phyloP scores from a whole-genome alignment of 2,329 filamentous ascomycete genomes.

The Cytospora leucostoma region DNA sequence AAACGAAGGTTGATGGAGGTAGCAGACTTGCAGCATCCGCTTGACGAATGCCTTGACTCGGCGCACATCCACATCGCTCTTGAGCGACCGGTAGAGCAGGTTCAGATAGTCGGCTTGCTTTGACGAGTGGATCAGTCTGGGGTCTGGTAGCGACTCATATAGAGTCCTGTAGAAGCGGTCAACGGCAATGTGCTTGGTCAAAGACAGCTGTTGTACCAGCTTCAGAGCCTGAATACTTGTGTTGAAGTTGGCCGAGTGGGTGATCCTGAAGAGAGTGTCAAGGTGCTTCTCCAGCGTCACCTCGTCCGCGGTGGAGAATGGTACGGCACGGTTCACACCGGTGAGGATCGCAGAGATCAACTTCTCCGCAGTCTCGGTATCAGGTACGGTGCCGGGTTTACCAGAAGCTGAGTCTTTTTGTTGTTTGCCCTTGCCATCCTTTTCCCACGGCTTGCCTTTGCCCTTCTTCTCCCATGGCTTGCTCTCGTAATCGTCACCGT shows the following conservation, averaged over 20 bases:
- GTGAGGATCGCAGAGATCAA: constrained; percentile 88
- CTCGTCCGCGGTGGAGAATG: constrained; percentile 82
- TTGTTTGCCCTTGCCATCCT: constrained; percentile 37
- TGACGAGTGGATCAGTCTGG: constrained; percentile 82
- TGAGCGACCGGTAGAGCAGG: constrained; percentile 82
- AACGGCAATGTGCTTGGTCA: constrained; percentile 75
- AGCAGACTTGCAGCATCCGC: constrained; percentile 82
- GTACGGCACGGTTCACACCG: constrained; percentile 93
- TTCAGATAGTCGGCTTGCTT: constrained; percentile 97
- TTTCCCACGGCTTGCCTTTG: constrained; percentile 42
- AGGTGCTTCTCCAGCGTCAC: constrained; percentile 83
- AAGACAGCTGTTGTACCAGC: constrained; percentile 88
- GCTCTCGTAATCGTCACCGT: constrained; percentile 6
- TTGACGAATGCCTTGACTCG: constrained; percentile 96
- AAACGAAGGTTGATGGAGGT: constrained; percentile 89
- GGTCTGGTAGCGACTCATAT: constrained; percentile 92
- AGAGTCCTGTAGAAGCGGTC: constrained; percentile 94
- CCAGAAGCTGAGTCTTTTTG: constrained; percentile 36
- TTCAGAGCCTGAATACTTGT: constrained; percentile 95
- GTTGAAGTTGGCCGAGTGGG: constrained; percentile 98
- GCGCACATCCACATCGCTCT: constrained; percentile 85
- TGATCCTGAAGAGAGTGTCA: constrained; percentile 92
- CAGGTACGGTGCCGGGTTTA: constrained; percentile 43
- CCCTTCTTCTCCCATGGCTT: constrained; percentile 45
- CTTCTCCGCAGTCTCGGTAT: constrained; percentile 81